phyloP scores from a whole-genome alignment of 345 rosid species.

The Isatis tinctoria region DNA sequence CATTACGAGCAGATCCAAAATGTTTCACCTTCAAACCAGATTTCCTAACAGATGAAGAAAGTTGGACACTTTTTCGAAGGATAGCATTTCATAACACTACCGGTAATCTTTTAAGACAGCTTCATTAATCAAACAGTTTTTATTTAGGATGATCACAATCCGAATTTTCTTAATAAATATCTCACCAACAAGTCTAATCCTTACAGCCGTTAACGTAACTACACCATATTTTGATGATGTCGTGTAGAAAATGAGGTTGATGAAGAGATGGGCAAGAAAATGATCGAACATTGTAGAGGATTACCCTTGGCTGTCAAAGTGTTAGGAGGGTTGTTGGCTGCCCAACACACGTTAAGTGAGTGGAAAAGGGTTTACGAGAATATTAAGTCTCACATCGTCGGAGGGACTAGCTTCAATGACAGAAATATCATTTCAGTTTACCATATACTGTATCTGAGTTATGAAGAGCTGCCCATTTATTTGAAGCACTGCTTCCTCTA shows the following conservation, averaged over 20 bases:
- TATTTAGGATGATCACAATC: no score
- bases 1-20: no score
- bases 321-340: neutral
- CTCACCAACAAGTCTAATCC: neutral
- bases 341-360: neutral
- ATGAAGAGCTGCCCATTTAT: slow-evolving; percentile 5
- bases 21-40: no score
- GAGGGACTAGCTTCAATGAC: neutral
- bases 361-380: neutral
- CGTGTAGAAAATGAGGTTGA: neutral
- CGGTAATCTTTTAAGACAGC: no score
- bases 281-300: slow-evolving; percentile 9
- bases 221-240: neutral
- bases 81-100: no score
- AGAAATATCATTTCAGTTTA: neutral
- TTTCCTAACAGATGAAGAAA: no score
- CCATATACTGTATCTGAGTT: slow-evolving; percentile 1
- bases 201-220: neutral
- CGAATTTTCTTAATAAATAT: no score
- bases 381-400: neutral
- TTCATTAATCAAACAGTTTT: no score
- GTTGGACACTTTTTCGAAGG: no score
- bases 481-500: no score
- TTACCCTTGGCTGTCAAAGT: neutral
- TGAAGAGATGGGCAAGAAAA: neutral